phyloP scores from a whole-genome alignment of 176 grass and related monocot species.

The Ananas comosus region DNA sequence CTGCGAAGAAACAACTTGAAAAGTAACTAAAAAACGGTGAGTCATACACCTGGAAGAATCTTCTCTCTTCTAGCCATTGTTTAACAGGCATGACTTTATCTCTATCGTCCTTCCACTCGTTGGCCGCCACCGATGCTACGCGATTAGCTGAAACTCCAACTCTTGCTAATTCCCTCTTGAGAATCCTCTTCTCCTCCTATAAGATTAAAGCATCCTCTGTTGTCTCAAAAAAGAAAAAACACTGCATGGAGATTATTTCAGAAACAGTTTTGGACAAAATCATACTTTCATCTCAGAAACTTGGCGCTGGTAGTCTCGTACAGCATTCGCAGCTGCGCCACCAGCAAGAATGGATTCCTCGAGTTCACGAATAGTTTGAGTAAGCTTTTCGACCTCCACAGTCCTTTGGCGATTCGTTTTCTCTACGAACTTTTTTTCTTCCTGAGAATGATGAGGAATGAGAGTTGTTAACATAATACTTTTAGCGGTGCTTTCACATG shows the following conservation, averaged over 20 bases:
- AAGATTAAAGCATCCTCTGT: neutral
- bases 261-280: neutral
- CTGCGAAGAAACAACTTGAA: neutral
- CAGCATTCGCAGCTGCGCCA: slow-evolving; percentile 40
- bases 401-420: slow-evolving; percentile 66
- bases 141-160: slow-evolving; percentile 67
- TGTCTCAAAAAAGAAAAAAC: neutral
- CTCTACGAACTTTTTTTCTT: slow-evolving; percentile 79
- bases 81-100: slow-evolving; percentile 69
- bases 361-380: slow-evolving; percentile 57
- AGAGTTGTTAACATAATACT: neutral
- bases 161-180: slow-evolving; percentile 77
- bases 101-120: slow-evolving; percentile 76
- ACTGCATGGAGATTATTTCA: neutral
- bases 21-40: neutral
- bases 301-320: slow-evolving; percentile 52
- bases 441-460: slow-evolving; percentile 25
- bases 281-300: slow-evolving; percentile 53
- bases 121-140: slow-evolving; percentile 45
- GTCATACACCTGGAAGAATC: slow-evolving; percentile 51
- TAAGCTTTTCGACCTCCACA: slow-evolving; percentile 75
- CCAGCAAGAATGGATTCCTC: slow-evolving; percentile 65
- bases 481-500: neutral
- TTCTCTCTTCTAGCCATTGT: slow-evolving; percentile 86
- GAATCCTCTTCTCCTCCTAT: slow-evolving; percentile 83